phyloP scores from a whole-genome alignment of 768 basidiomycete genomes.

The Kwoniella sp. region DNA sequence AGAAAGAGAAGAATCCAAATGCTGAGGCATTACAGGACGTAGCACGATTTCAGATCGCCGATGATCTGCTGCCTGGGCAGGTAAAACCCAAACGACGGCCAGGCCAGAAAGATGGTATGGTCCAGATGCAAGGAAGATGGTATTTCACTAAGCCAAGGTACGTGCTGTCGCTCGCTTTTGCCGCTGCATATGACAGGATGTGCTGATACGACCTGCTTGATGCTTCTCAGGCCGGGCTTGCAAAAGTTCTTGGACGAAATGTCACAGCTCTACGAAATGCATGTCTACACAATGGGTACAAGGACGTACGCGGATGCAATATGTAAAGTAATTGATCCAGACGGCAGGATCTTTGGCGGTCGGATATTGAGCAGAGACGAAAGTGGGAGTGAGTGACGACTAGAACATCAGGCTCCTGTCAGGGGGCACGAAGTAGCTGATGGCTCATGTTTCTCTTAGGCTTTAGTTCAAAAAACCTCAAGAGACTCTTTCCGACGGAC shows the following conservation, averaged over 20 bases:
- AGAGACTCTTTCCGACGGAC: constrained; percentile 92
- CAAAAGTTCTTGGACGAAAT: constrained; percentile 72
- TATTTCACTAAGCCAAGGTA: constrained; percentile 98
- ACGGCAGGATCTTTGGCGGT: constrained; percentile 78
- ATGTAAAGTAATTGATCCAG: constrained; percentile 89
- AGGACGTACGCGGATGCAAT: constrained; percentile 95
- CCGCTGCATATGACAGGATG: background rate
- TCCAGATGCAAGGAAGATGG: constrained; percentile 71
- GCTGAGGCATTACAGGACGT: constrained; percentile 90
- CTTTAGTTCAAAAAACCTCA: constrained; percentile 82
- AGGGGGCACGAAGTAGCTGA: constrained; percentile 3
- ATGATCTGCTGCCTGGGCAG: constrained; percentile 65
- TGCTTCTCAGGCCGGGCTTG: constrained; percentile 71
- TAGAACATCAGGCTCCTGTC: too few relatives aligned
- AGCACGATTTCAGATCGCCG: constrained; percentile 79
- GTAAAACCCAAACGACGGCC: constrained; percentile 23
- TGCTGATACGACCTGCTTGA: background rate
- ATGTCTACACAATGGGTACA: constrained; percentile 99
- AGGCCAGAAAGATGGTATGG: constrained; percentile 10
- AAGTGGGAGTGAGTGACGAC: constrained; percentile 76
- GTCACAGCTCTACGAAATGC: constrained; percentile 89
- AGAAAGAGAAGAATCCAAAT: constrained; percentile 71
- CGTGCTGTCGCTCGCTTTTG: constrained; percentile 50
- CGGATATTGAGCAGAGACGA: constrained; percentile 91
- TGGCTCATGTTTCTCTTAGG: constrained; percentile 60